Evolutionary conservation across 2,329 filamentous ascomycete species (phyloP), one percentile per base, ranked within the genome.

Genomic region (Alternaria atra): DNA sequence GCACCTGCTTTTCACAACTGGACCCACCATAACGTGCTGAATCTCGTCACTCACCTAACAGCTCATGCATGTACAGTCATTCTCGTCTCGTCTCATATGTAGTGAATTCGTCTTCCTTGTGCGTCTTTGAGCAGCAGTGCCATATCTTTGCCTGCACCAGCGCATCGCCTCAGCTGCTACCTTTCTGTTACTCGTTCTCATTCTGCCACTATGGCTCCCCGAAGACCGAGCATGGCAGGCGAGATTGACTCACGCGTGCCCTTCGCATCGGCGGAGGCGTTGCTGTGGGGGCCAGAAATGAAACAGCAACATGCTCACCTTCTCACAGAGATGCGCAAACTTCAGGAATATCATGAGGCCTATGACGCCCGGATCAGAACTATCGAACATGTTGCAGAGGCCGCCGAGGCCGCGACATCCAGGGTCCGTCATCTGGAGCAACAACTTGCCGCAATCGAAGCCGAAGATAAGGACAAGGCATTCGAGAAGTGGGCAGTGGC

Each of bases 201-300:
- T 25, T 25, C 37, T 29, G 44, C 7, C 9, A 46, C 30, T 20
- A 64, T 58, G 60, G 51, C 30, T 15, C 57, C 55, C 9, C 60
- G 63, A 35, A 54, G 58, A 13, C 58, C 66, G 8, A 64, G 55
- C 30, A 65, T 60, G 13, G 58, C 66, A 13, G 50, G 47, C 10
- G 54, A 60, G 20, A 37, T 55, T 5, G 43, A 52, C 8, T 47
- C 61, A 39, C 65, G 68, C 9, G 64, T 70, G 53, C 59, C 70
- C 9, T 68, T 69, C 30, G 60, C 62, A 34, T 63, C 69, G 3
- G 69, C 63, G 13, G 69, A 71, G 52, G 64, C 70, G 7, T 71
- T 82, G 5, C 68, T 82, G 8, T 82, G 80, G 80, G 77, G 75
- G 1, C 75, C 79, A 29, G 77, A 80, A 47, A 69, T 81, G 30